A percentile compares a stretch with the other conserved stretches of the same genome.
These are phyloP conservation scores for Pseudogymnoascus sp. DNA, from an alignment of 2,329 filamentous ascomycete species.

Conservation along the genomic window DNA sequence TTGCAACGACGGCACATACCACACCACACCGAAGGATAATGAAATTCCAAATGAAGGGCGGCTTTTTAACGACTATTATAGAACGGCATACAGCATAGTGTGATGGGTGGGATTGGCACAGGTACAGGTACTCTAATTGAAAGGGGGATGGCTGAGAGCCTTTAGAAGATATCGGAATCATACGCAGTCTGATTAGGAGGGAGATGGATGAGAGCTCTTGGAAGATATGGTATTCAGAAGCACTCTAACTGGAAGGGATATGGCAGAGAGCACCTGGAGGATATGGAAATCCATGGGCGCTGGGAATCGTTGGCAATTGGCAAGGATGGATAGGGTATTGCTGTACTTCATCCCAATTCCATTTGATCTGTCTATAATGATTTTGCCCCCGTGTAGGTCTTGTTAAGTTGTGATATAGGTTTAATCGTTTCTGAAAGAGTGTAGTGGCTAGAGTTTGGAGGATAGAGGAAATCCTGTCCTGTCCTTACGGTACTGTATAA, in stretches of 20 bases:
- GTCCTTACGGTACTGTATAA: background rate
- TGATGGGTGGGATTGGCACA: background rate
- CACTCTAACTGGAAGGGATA: background rate
- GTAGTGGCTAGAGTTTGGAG: background rate
- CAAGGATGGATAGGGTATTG: background rate
- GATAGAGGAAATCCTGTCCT: background rate
- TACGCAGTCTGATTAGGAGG: background rate
- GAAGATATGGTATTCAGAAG: background rate
- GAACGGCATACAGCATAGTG: background rate
- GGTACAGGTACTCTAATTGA: background rate
- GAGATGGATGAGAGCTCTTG: background rate
- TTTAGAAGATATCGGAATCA: background rate
- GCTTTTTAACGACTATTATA: conserved; percentile 8
- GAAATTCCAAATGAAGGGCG: background rate
- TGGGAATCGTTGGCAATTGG: background rate
- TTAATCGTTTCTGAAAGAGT: background rate
- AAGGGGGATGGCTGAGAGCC: background rate
- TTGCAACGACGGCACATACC: background rate
- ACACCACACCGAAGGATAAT: conserved; percentile 2
- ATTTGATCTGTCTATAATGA: background rate
- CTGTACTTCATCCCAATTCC: background rate
- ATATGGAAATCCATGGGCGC: background rate
- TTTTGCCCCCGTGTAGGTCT: background rate
- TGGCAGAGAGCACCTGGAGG: background rate
- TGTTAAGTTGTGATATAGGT: background rate